Percentiles rank a stretch among this genome's conserved stretches.
These are phyloP conservation scores for Barnettozyma pratensis DNA, from an alignment of 805 yeast species.

Conservation along the genomic window DNA sequence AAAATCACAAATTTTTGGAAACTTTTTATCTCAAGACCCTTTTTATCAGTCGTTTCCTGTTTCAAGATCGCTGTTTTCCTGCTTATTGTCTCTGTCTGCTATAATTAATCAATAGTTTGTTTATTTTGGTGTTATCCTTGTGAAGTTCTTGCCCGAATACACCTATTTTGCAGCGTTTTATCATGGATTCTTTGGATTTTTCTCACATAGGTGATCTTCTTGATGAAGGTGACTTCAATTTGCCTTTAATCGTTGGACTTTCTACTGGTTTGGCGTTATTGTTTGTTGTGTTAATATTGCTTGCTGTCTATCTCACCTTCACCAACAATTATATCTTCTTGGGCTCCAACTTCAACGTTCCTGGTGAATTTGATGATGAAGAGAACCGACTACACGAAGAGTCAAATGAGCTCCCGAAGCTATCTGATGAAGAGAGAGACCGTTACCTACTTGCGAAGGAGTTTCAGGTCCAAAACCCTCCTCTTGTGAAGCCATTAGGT, in stretches of 20 bases:
- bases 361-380: constrained; percentile 59
- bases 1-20: no score
- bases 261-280: constrained; percentile 33
- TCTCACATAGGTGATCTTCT: constrained; percentile 1
- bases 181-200: constrained; percentile 2
- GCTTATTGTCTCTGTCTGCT: no score
- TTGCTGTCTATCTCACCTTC: constrained; percentile 27
- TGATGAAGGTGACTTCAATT: constrained; percentile 22
- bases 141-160: no score
- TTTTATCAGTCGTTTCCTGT: no score
- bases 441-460: constrained; percentile 37
- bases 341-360: constrained; percentile 33
- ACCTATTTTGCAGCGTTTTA: no score
- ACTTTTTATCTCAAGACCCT: no score
- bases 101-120: neutral
- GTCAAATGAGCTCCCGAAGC: constrained; percentile 36
- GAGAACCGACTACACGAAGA: constrained; percentile 64
- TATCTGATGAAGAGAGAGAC: constrained; percentile 36
- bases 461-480: constrained; percentile 32
- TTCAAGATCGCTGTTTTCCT: no score
- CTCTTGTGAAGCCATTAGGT: constrained; percentile 35
- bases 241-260: constrained; percentile 34
- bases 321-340: constrained; percentile 26
- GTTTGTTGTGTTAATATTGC: constrained; percentile 26
- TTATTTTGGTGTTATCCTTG: neutral